Evolutionary conservation across 306 rosid genomes (phyloP).

Genomic region (Trifolium repens): DNA sequence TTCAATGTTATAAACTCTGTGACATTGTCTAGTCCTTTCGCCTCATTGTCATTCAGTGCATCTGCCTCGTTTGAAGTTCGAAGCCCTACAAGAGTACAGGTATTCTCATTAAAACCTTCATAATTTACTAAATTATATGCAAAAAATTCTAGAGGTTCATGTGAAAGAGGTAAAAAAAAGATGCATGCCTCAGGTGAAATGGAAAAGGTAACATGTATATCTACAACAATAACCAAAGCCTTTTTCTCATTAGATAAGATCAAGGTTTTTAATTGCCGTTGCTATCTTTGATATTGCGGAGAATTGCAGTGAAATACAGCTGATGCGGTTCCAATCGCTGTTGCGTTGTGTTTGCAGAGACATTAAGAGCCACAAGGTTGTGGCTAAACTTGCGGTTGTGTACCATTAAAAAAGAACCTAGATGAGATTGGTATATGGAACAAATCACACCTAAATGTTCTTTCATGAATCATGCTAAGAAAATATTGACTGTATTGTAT

Average conservation of each 20-base stretch:
- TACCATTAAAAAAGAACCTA: not conserved
- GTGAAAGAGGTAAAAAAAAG: not conserved
- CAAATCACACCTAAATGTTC: not conserved
- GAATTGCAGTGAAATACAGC: not conserved
- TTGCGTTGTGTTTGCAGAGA: not conserved
- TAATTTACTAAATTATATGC: constrained; percentile 5
- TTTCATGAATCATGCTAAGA: not conserved
- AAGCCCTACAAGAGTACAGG: constrained; percentile 91
- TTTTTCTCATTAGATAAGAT: not conserved
- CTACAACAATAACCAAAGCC: constrained; percentile 5
- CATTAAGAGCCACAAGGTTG: not conserved
- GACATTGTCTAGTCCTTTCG: constrained; percentile 73
- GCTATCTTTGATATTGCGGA: not conserved
- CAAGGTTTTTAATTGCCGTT: not conserved
- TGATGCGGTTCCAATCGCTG: not conserved
- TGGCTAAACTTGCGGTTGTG: not conserved
- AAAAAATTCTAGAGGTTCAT: constrained; percentile 5
- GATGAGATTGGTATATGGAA: not conserved
- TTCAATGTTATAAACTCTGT: constrained; percentile 66
- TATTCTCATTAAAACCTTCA: constrained; percentile 41
- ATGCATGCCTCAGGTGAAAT: constrained; percentile 9
- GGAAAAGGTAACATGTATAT: not conserved
- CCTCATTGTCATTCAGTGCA: constrained; percentile 76
- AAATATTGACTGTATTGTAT: not conserved
- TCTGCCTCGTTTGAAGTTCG: constrained; percentile 90